These are phyloP conservation scores for Mytilinidion resinicola DNA, from an alignment of 495 filamentous ascomycete genomes.

Conservation along the genomic window DNA sequence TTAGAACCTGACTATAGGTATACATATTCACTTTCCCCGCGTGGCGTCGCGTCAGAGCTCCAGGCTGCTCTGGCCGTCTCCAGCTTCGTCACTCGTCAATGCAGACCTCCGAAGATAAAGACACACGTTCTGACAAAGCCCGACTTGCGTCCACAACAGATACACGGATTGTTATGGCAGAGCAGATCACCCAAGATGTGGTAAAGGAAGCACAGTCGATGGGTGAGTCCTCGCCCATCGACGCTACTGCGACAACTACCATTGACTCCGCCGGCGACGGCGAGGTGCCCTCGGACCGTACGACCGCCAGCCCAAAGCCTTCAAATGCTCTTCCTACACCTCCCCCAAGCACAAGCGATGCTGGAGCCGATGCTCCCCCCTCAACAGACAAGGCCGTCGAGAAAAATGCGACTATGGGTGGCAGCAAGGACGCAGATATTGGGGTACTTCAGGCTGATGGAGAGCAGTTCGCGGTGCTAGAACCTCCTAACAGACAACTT, in stretches of 20 bases:
- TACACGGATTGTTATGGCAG: conserved; percentile 73
- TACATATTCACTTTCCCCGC: conserved; percentile 23
- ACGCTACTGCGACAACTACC: conserved; percentile 61
- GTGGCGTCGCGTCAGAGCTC: background rate
- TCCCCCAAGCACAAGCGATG: conserved; percentile 11
- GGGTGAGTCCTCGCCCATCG: conserved; percentile 65
- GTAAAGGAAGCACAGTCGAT: conserved; percentile 71
- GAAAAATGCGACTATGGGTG: conserved; percentile 9
- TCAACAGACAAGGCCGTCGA: conserved; percentile 8
- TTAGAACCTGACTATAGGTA: conserved; percentile 50
- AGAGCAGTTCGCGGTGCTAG: background rate
- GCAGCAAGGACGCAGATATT: background rate
- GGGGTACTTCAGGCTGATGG: conserved; percentile 1
- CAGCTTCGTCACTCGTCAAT: conserved; percentile 16
- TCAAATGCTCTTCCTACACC: conserved; percentile 7
- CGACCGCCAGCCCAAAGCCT: conserved; percentile 23
- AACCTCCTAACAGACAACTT: background rate
- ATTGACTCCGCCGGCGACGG: conserved; percentile 53
- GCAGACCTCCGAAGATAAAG: conserved; percentile 15
- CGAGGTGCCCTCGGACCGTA: conserved; percentile 42
- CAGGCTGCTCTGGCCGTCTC: conserved; percentile 22
- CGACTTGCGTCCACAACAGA: conserved; percentile 40
- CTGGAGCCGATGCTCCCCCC: background rate
- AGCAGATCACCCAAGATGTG: conserved; percentile 70
- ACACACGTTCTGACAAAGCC: conserved; percentile 26